Evolutionary conservation across 495 filamentous ascomycete genomes (phyloP).

Genomic region (Amorphotheca resinae): DNA sequence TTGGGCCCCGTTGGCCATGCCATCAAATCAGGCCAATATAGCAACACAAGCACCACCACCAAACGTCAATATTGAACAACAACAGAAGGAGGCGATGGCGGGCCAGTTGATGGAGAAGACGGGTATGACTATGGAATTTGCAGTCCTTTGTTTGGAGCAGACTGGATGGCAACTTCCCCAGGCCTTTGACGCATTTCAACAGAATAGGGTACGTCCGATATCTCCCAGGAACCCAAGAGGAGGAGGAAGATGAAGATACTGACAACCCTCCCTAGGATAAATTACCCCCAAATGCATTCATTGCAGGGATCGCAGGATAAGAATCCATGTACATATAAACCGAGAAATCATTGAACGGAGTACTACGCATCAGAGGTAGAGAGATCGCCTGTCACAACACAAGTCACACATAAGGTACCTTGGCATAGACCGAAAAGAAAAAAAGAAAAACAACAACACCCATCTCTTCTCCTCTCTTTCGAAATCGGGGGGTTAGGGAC

Average conservation of each 20-base stretch:
- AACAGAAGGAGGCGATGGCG: conserved; percentile 9
- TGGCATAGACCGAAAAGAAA: too few relatives aligned
- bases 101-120: conserved; percentile 16
- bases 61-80: conserved; percentile 2
- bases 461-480: too few relatives aligned
- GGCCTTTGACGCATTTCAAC: conserved; percentile 16
- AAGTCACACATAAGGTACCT: too few relatives aligned
- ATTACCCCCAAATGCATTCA: conserved; percentile 18
- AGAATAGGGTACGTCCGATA: conserved; percentile 19
- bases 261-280: conserved; percentile 14
- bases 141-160: conserved; percentile 16
- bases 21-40: not conserved
- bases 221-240: too few relatives aligned
- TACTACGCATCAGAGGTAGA: too few relatives aligned
- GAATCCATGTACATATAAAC: too few relatives aligned
- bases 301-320: conserved; percentile 5
- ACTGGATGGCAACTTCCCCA: conserved; percentile 20
- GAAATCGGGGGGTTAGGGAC: too few relatives aligned
- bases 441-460: too few relatives aligned
- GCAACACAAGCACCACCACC: not conserved
- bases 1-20: conserved; percentile 30
- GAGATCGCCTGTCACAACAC: too few relatives aligned
- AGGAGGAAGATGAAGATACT: conserved; percentile 5
- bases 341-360: too few relatives aligned
- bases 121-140: conserved; percentile 17